Conservation (phyloP, 345 rosid genomes). For the Citrus mangshanensis region DNA sequence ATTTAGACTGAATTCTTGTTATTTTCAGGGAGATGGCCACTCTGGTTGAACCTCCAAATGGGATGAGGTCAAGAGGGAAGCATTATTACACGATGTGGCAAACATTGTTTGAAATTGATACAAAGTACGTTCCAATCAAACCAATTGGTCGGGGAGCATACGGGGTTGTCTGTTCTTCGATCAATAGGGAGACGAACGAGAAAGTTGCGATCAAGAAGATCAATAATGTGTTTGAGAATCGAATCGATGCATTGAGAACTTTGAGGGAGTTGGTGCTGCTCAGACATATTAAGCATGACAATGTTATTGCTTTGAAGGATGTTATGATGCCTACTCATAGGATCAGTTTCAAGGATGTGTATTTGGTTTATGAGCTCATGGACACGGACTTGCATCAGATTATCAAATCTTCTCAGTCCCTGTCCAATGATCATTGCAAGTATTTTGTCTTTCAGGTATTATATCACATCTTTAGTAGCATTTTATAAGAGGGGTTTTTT, state of each 20-base stretch:
- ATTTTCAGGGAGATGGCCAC: constrained; percentile 60
- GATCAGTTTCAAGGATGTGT: constrained; percentile 70
- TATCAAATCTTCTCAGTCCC: constrained; percentile 66
- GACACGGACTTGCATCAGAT: constrained; percentile 90
- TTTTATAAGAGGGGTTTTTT: too few species aligned
- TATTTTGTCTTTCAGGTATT: constrained; percentile 80
- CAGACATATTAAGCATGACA: constrained; percentile 73
- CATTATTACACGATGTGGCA: constrained; percentile 83
- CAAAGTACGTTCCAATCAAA: constrained; percentile 79
- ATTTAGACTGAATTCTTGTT: background rate
- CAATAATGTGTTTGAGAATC: constrained; percentile 75
- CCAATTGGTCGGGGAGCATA: constrained; percentile 89
- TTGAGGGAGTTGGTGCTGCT: constrained; percentile 78
- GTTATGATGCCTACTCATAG: constrained; percentile 68
- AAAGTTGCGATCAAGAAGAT: constrained; percentile 88
- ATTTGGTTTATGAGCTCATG: constrained; percentile 91
- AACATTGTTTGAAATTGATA: constrained; percentile 81
- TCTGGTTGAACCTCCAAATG: constrained; percentile 84
- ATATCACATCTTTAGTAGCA: background rate
- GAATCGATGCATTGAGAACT: constrained; percentile 59
- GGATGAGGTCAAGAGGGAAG: constrained; percentile 58
- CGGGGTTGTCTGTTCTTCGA: constrained; percentile 83
- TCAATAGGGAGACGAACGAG: constrained; percentile 71
- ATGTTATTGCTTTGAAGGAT: constrained; percentile 79
- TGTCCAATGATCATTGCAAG: constrained; percentile 77